Percentiles rank a stretch among this genome's conserved stretches.
These are phyloP conservation scores for Penicillium sp. DNA, from an alignment of 2,329 filamentous ascomycete species.

Conservation along the genomic window DNA sequence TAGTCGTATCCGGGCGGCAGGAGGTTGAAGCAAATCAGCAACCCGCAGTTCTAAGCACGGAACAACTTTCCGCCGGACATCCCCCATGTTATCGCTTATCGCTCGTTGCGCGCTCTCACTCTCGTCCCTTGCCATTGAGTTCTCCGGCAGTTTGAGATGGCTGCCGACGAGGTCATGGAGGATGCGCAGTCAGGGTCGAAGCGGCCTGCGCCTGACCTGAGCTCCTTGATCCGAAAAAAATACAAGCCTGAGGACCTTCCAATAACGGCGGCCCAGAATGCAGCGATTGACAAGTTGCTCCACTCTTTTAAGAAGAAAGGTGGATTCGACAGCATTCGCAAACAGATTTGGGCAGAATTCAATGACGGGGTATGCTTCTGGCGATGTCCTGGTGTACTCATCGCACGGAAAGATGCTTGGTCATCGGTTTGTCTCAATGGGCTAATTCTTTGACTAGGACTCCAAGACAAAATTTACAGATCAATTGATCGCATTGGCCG, in stretches of 20 bases:
- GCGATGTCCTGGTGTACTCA: not conserved
- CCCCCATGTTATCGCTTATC: constrained; percentile 17
- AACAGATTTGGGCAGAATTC: constrained; percentile 55
- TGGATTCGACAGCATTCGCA: constrained; percentile 57
- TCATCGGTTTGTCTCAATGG: too few species aligned
- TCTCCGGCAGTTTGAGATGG: constrained; percentile 26
- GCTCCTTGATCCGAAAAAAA: constrained; percentile 40
- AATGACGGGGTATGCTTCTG: constrained; percentile 44
- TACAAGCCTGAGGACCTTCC: constrained; percentile 58
- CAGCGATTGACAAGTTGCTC: constrained; percentile 55
- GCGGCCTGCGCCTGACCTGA: constrained; percentile 27
- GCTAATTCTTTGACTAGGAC: constrained; percentile 35
- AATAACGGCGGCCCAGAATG: constrained; percentile 52
- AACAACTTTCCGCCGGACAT: constrained; percentile 12
- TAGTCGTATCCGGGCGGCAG: constrained; percentile 23
- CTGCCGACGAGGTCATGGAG: constrained; percentile 27
- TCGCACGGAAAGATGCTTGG: too few species aligned
- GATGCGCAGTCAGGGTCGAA: constrained; percentile 26
- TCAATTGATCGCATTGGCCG: constrained; percentile 50
- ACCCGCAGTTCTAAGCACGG: constrained; percentile 30
- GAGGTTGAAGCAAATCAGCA: constrained; percentile 32
- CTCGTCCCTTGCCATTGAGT: constrained; percentile 6
- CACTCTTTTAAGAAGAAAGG: constrained; percentile 63
- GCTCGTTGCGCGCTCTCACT: constrained; percentile 13
- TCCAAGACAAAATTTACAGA: constrained; percentile 48